Evolutionary conservation across 306 rosid genomes (phyloP), one percentile per base, ranked within the genome.

Genomic region (cucumber (Cucumis sativus)): DNA sequence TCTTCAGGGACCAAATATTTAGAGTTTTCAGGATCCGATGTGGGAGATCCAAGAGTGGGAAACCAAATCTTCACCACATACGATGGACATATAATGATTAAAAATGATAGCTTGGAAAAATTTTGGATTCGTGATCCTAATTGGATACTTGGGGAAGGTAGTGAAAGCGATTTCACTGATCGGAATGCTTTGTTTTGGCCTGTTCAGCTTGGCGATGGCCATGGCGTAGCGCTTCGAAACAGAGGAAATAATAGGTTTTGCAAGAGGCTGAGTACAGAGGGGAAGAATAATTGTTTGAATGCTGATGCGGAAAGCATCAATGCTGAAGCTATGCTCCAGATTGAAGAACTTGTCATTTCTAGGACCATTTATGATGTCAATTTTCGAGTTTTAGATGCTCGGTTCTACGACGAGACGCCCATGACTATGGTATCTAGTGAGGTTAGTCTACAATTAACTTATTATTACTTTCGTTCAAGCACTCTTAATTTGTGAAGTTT

Each of bases 391-490:
- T 4, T 6, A 4, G 76, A 80, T 2, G 69, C 83, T 0, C 41
- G 83, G 55, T 40, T n/a, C 45, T 74, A 80, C 55, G 25, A 52
- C 51, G 33, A 75, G 59, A 54, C n/a, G 0, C 49, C 39, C 7
- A 28, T 56, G 7, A 59, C 25, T 7, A 47, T 80, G 45, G 20
- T 66, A 12, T 41, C 59, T 2, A 74, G 56, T 16, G 75, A 63
- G 37, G 84, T 81, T 81, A 81, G 41, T 77, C 57, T 1, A 52
- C 3, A n/a, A n/a, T n/a, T n/a, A n/a, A n/a, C n/a, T n/a, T n/a
- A n/a, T n/a, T n/a, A n/a, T n/a, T n/a, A n/a, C n/a, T n/a, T n/a
- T n/a, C n/a, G n/a, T n/a, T n/a, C n/a, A n/a, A n/a, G 35, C 35
- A 33, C 4, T 2, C 35, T 33, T 33, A 33, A 33, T n/a, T 3